Conservation (phyloP, 345 rosid species). For the Ricinus communis region DNA sequence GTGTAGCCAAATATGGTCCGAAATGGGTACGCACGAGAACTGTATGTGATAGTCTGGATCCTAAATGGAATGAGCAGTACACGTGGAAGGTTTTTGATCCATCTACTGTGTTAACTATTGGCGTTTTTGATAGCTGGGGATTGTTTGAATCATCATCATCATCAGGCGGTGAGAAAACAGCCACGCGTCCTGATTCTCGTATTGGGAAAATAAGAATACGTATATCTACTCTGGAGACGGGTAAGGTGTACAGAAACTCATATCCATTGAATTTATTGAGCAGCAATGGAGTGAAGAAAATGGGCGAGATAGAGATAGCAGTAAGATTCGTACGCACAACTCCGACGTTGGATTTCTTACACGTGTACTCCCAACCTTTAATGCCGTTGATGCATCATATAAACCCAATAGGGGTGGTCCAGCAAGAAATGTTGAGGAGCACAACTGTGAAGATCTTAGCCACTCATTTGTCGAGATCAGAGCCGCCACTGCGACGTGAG, state of each 20-base stretch:
- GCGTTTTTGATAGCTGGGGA: conserved; percentile 75
- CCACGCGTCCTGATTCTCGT: conserved; percentile 59
- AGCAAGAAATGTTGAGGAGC: conserved; percentile 53
- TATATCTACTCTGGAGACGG: conserved; percentile 63
- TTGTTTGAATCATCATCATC: conserved; percentile 34
- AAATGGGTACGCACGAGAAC: conserved; percentile 95
- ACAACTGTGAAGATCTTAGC: conserved; percentile 55
- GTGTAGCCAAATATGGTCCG: conserved; percentile 80
- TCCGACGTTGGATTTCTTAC: conserved; percentile 71
- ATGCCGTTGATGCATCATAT: conserved; percentile 79
- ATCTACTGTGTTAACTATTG: conserved; percentile 71
- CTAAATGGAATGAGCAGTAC: conserved; percentile 93
- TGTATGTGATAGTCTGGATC: conserved; percentile 63
- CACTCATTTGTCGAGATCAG: conserved; percentile 65
- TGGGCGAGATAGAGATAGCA: conserved; percentile 82
- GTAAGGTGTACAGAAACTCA: conserved; percentile 57
- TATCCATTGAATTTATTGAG: conserved; percentile 64
- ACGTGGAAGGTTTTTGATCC: conserved; percentile 90
- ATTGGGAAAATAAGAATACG: conserved; percentile 79
- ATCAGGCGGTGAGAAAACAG: conserved; percentile 33
- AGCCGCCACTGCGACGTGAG: conserved; percentile 66
- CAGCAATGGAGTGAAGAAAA: conserved; percentile 53
- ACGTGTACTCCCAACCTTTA: conserved; percentile 74
- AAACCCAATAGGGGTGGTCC: conserved; percentile 59
- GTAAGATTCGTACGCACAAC: conserved; percentile 62